Evolutionary conservation across 169 alveolate genomes (phyloP), one percentile per base, ranked within the genome.

Genomic region (Eimeria maxima): DNA sequence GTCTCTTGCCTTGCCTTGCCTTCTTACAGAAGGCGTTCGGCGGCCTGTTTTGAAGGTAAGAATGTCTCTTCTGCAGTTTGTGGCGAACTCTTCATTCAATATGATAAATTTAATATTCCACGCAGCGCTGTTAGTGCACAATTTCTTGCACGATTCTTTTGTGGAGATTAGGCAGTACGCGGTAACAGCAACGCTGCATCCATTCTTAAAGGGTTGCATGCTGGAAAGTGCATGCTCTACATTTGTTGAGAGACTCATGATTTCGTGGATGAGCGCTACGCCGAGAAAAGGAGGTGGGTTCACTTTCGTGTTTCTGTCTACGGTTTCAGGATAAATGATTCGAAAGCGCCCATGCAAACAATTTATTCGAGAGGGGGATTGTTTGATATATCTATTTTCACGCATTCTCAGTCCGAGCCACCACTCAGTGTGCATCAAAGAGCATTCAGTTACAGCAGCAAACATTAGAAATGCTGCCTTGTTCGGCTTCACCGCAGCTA

Each of bases 111-210:
- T 18, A 55, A 53, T 73, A 22, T 14, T 3, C 29, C 29, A 33
- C 27, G 78, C 78, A 67, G 4, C 20, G 78, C 83, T 2, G 13
- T 73, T 53, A 73, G 53, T 42, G 83, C 7, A 7, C 29, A 16
- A 13, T 42, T 38, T 29, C 83, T 18, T 38, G 83, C 29, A 5
- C 53, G 83, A 11, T 38, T 6, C 83, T 5, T 29, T 73, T 10
- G 7, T 73, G 83, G 50, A 3, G 50, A 38, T 11, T 38, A 73
- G 83, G 83, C 33, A 73, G 83, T 73, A 73, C 83, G 83, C 53
- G 83, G 29, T 5, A 38, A 4, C 27, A 10, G 22, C 78, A 1
- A 73, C 83, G n/a, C 14, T 29, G 24, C 42, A 73, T 38, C 0
- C 7, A 3, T 38, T 3, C 22, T 4, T 29, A 27, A n/a, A 29